Conservation (phyloP, 306 rosid species). For the Canavalia gladiata region DNA sequence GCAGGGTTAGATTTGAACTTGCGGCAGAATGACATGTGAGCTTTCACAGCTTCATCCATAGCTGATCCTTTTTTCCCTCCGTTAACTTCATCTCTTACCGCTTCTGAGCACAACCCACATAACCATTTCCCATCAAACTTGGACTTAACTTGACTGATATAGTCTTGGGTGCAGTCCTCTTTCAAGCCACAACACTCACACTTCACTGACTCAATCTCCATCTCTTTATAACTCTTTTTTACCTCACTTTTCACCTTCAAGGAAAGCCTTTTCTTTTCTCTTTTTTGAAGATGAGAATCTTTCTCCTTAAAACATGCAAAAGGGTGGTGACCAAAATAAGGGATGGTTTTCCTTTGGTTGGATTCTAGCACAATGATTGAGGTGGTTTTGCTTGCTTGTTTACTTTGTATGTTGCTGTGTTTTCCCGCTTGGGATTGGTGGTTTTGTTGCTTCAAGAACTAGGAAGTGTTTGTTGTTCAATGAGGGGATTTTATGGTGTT, state of each 20-base stretch:
- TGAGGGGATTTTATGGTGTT: constrained; percentile 52
- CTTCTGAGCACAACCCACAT: constrained; percentile 98
- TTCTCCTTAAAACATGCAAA: constrained; percentile 42
- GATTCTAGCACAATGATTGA: constrained; percentile 60
- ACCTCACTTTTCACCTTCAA: background rate
- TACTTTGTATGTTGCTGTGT: constrained; percentile 39
- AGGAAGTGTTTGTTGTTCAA: constrained; percentile 52
- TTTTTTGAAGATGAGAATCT: constrained; percentile 4
- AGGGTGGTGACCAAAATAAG: constrained; percentile 15
- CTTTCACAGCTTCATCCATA: constrained; percentile 91
- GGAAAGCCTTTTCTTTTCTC: constrained; percentile 3
- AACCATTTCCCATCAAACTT: constrained; percentile 94
- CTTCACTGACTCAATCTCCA: constrained; percentile 91
- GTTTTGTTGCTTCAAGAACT: constrained; percentile 59
- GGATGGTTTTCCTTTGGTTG: constrained; percentile 48
- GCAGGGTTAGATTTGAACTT: constrained; percentile 95
- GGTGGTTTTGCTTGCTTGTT: constrained; percentile 49
- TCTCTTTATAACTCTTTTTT: constrained; percentile 12
- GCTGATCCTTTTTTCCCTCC: constrained; percentile 67
- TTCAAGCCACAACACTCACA: constrained; percentile 96
- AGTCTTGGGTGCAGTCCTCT: constrained; percentile 95
- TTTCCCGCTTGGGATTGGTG: constrained; percentile 52
- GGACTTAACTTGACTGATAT: constrained; percentile 73
- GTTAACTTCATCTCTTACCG: constrained; percentile 87
- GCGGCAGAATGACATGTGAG: constrained; percentile 97